A percentile compares a stretch with the other conserved stretches of the same genome.
Evolutionary conservation across 164 flowering plant species (phyloP).

Genomic region (Liquidambar formosana): DNA sequence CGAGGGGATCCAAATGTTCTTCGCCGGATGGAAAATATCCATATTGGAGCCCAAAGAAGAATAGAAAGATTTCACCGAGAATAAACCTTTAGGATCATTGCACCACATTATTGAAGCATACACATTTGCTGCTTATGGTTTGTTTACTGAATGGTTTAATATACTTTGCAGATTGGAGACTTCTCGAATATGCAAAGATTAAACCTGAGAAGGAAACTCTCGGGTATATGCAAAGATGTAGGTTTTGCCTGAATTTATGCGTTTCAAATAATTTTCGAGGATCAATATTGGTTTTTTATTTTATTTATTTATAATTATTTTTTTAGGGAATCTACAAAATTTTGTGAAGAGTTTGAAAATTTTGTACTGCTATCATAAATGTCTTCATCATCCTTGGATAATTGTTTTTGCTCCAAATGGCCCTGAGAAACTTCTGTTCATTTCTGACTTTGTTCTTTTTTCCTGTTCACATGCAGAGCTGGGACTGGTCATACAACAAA

Average conservation of each 20-base stretch:
- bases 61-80: too few species aligned
- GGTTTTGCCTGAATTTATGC: too few species aligned
- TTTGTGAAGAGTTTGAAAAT: background rate
- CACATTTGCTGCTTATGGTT: background rate
- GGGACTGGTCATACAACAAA: slow-evolving; percentile 63
- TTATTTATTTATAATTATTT: background rate
- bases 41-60: too few species aligned
- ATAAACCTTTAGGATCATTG: too few species aligned
- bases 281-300: too few species aligned
- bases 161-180: slow-evolving; percentile 26
- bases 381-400: too few species aligned
- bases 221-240: slow-evolving; percentile 1
- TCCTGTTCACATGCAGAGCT: slow-evolving; percentile 46
- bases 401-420: too few species aligned
- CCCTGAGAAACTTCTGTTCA: background rate
- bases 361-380: background rate
- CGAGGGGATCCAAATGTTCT: too few species aligned
- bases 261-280: too few species aligned
- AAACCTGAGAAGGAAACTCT: slow-evolving; percentile 21
- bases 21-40: too few species aligned
- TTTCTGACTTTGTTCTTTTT: background rate
- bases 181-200: slow-evolving; percentile 12
- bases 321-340: background rate
- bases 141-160: slow-evolving; percentile 12
- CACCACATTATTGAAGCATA: too few species aligned